Conservation (phyloP, 768 basidiomycete species). For the Collybia mongolica region DNA sequence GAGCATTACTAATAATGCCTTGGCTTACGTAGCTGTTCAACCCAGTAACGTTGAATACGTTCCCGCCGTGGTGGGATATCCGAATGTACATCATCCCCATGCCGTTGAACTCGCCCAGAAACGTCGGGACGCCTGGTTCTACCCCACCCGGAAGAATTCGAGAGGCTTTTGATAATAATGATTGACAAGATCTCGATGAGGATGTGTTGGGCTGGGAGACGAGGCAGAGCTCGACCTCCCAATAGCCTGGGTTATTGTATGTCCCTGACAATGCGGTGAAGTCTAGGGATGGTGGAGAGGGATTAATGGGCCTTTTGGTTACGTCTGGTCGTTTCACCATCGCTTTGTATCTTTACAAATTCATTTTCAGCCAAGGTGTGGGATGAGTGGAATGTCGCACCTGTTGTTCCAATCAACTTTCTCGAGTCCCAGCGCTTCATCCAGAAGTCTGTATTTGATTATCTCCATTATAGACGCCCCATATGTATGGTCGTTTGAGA, state of each 20-base stretch:
- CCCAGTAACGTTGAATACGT: constrained; percentile 17
- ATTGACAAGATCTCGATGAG: constrained; percentile 13
- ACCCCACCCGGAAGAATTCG: constrained; percentile 19
- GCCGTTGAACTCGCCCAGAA: constrained; percentile 18
- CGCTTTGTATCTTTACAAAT: too few relatives aligned
- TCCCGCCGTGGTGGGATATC: constrained; percentile 21
- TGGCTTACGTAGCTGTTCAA: constrained; percentile 18
- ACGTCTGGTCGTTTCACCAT: constrained; percentile 3
- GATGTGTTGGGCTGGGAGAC: constrained; percentile 2
- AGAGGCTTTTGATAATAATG: constrained; percentile 13
- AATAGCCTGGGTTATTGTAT: constrained; percentile 22
- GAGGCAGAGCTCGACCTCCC: constrained; percentile 20
- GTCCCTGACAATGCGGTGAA: constrained; percentile 18
- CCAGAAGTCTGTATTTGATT: constrained; percentile 23
- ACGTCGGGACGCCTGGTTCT: constrained; percentile 19
- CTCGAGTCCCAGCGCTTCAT: constrained; percentile 18
- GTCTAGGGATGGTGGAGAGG: constrained; percentile 13
- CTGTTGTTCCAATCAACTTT: constrained; percentile 24
- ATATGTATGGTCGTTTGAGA: constrained; percentile 24
- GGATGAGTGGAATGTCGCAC: constrained; percentile 3
- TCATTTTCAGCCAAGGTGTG: too few relatives aligned
- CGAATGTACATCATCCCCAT: constrained; percentile 15
- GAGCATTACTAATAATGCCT: too few relatives aligned
- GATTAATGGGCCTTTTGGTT: constrained; percentile 1
- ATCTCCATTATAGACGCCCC: constrained; percentile 15